Conservation (phyloP, 2,329 filamentous ascomycete genomes). For the Penicillium sp. region DNA sequence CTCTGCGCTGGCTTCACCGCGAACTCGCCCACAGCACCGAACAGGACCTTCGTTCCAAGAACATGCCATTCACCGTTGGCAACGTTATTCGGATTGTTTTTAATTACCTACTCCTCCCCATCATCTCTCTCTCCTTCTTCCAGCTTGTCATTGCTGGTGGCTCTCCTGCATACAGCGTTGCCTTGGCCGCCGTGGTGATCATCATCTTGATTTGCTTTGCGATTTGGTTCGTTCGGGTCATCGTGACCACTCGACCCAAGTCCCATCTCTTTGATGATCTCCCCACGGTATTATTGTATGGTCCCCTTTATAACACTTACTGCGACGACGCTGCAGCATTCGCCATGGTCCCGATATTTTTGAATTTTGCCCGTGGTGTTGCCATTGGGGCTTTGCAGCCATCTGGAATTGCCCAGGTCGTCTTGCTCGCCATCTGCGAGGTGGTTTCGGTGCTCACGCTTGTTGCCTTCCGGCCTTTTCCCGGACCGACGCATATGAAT, state of each 20-base stretch:
- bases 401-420: conserved; percentile 87
- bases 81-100: conserved; percentile 82
- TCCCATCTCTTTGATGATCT: conserved; percentile 91
- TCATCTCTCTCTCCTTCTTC: conserved; percentile 83
- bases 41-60: conserved; percentile 86
- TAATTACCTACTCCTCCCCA: conserved; percentile 86
- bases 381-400: conserved; percentile 90
- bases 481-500: conserved; percentile 93
- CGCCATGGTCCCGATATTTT: conserved; percentile 77
- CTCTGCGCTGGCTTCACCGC: conserved; percentile 71
- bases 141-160: conserved; percentile 73
- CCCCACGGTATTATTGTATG: conserved; percentile 82
- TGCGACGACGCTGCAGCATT: conserved; percentile 90
- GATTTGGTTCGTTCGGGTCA: conserved; percentile 74
- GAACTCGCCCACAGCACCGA: conserved; percentile 68
- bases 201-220: conserved; percentile 70
- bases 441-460: conserved; percentile 84
- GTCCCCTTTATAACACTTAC: conserved; percentile 95
- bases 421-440: conserved; percentile 89
- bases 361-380: conserved; percentile 82
- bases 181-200: conserved; percentile 70
- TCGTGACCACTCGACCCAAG: conserved; percentile 75
- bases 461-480: conserved; percentile 85
- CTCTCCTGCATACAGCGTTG: conserved; percentile 70
- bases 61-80: conserved; percentile 79